These are phyloP conservation scores for Eimeria necatrix DNA, from an alignment of 169 alveolate species.

Conservation along the genomic window DNA sequence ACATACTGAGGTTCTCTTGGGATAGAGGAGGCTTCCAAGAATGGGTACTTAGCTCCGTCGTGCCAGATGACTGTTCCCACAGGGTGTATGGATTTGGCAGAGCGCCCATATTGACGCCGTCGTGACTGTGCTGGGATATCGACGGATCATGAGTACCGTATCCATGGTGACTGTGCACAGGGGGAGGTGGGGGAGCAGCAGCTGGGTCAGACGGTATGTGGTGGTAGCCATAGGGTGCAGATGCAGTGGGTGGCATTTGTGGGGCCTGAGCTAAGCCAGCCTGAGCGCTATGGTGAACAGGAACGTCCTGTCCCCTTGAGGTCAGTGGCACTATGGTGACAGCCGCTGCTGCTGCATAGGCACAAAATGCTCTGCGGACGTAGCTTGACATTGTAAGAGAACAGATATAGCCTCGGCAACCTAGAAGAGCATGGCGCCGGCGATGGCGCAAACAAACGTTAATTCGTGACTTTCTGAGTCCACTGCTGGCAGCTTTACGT, in stretches of 20 bases:
- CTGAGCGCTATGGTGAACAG: conserved; percentile 51
- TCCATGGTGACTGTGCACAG: conserved; percentile 74
- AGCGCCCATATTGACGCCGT: neutral
- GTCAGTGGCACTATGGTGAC: neutral
- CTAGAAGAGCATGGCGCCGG: neutral
- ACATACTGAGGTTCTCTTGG: conserved; percentile 61
- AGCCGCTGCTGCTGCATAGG: conserved; percentile 71
- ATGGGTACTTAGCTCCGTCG: conserved; percentile 44
- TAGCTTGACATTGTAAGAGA: neutral
- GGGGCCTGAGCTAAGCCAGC: conserved; percentile 49
- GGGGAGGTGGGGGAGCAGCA: conserved; percentile 31
- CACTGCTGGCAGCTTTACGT: no score
- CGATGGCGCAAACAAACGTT: neutral
- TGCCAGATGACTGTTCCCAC: conserved; percentile 65
- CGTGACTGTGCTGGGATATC: neutral
- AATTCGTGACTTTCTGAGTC: no score
- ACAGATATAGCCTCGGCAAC: neutral
- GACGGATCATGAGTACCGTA: conserved; percentile 73
- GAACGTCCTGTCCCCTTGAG: conserved; percentile 61
- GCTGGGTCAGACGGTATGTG: conserved; percentile 38
- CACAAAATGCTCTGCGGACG: conserved; percentile 42
- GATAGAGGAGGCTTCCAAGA: conserved; percentile 71
- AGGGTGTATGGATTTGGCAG: conserved; percentile 7
- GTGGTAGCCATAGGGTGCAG: conserved; percentile 68
- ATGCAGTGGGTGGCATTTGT: conserved; percentile 13